Conservation (phyloP, 768 basidiomycete genomes). For the Lentinula detonsa region DNA sequence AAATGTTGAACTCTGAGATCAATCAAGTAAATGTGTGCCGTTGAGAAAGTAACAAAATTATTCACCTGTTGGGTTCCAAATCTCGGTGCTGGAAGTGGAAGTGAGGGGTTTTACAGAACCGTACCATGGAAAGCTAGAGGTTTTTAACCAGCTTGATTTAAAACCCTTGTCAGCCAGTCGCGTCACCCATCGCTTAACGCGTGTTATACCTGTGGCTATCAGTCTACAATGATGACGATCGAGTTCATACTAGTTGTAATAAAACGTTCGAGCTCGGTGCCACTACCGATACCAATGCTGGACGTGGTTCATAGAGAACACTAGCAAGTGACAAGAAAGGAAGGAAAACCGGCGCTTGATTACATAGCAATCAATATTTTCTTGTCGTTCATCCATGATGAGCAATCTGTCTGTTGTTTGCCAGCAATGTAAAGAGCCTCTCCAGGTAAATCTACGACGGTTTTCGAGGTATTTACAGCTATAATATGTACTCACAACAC, state of each 20-base stretch:
- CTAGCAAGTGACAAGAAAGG: background rate
- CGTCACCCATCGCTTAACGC: background rate
- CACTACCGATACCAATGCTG: background rate
- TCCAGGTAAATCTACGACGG: constrained; percentile 48
- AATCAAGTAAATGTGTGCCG: background rate
- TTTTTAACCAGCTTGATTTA: constrained; percentile 2
- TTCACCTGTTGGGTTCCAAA: background rate
- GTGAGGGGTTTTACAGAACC: background rate
- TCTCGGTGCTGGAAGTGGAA: too few relatives aligned
- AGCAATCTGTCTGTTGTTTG: constrained; percentile 42
- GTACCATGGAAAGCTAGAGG: background rate
- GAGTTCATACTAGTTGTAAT: background rate
- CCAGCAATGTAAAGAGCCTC: constrained; percentile 88
- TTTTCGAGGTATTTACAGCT: constrained; percentile 7
- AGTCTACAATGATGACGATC: background rate
- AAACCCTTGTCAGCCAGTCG: constrained; percentile 4
- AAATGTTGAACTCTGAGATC: background rate
- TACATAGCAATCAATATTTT: background rate
- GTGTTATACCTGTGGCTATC: background rate
- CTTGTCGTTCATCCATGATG: constrained; percentile 23
- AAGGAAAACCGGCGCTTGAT: background rate
- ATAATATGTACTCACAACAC: constrained; percentile 3
- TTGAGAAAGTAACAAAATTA: background rate
- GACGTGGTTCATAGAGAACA: background rate
- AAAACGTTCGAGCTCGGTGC: background rate